These are phyloP conservation scores for Rhizopus delemar DNA, from an alignment of 371 early-diverging fungal genomes.

Conservation along the genomic window DNA sequence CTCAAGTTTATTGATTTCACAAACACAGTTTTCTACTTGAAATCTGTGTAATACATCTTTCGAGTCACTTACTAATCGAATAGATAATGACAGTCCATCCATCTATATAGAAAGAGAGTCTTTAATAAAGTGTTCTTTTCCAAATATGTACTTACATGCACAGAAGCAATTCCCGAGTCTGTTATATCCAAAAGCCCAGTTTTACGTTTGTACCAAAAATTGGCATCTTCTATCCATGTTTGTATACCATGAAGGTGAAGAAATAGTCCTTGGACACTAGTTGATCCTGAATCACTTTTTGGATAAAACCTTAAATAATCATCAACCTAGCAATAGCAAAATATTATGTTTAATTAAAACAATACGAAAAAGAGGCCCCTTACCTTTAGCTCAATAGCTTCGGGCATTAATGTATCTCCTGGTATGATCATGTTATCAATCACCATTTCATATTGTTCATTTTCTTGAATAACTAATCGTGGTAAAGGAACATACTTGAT, in stretches of 20 bases:
- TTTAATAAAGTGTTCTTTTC: neutral
- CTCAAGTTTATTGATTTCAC: constrained; percentile 50
- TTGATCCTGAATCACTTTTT: constrained; percentile 40
- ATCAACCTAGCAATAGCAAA: constrained; percentile 23
- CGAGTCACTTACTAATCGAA: constrained; percentile 39
- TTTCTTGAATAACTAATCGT: constrained; percentile 34
- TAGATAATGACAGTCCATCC: constrained; percentile 44
- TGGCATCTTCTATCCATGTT: constrained; percentile 40
- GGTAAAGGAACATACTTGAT: constrained; percentile 67
- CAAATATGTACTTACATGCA: constrained; percentile 25
- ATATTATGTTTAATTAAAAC: constrained; percentile 14
- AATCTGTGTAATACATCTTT: constrained; percentile 29
- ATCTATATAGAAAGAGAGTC: constrained; percentile 37
- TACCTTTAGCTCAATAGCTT: constrained; percentile 60
- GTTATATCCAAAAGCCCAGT: constrained; percentile 54
- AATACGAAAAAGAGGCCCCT: constrained; percentile 18
- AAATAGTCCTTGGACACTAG: constrained; percentile 32
- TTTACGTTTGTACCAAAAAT: constrained; percentile 62
- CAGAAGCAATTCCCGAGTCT: constrained; percentile 60
- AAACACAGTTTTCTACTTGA: constrained; percentile 35
- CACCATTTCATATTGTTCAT: constrained; percentile 50
- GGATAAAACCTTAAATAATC: constrained; percentile 41
- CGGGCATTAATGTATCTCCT: constrained; percentile 59
- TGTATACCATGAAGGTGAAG: constrained; percentile 35
- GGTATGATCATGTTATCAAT: constrained; percentile 64